Evolutionary conservation across 805 yeast species (phyloP), one percentile per base, ranked within the genome.

Genomic region (Cyberlindnera misumaiensis): DNA sequence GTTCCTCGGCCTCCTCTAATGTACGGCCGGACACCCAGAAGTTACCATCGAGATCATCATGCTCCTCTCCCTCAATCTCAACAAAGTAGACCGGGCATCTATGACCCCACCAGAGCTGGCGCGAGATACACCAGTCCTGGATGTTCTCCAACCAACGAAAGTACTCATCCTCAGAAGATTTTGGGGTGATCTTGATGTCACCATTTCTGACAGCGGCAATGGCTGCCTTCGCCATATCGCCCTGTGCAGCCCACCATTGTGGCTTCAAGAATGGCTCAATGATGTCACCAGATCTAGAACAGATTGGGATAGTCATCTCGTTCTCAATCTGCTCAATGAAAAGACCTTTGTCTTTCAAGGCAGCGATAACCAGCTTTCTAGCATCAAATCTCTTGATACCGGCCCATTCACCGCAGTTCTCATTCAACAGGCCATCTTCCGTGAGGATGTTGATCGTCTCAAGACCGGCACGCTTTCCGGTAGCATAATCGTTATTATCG

Each of bases 81-180:
- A 88, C 86, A 51, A 86, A 85, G 68, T 93, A 93, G 31, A 85
- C 95, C 20, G 98, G 98, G 65, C 96, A 85, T 68, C 97, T 80
- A 69, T 93, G 98, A 50, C 98, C 98, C 94, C 94, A 83, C 95
- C 95, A 85, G 39, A 77, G 60, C 63, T 77, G 83, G 67, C 98
- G 84, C 15, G 97, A 93, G 47, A 93, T 87, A 79, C 98, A 93
- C 98, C 98, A 93, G 67, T 93, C 98, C 69, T 93, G 97, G 50
- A 89, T 83, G 64, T 87, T 85, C 59, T 81, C 93, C 64, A 90
- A 70, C 98, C 98, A 93, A 61, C 80, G 85, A 80, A 82, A 83
- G 65, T 82, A 93, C 67, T 93, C 98, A 46, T 83, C 76, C 68
- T 88, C 95, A 11, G 96, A 88, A 15, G 89, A 69, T 64, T 83